Percentiles rank a stretch among this genome's conserved stretches.
phyloP scores from a whole-genome alignment of 768 basidiomycete genomes.

The Pisolithus marmoratus region DNA sequence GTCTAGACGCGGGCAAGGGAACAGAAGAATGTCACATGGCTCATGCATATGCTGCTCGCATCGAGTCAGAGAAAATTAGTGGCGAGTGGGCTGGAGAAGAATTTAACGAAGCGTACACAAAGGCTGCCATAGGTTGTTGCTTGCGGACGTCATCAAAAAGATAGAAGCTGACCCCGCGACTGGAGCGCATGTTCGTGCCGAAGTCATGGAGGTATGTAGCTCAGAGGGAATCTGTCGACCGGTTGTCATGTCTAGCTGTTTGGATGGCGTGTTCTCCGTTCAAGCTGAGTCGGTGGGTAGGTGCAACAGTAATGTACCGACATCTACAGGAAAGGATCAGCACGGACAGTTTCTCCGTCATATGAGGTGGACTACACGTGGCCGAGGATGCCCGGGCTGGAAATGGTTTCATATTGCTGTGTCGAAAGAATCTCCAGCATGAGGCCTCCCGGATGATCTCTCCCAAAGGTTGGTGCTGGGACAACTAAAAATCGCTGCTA shows the following conservation, averaged over 20 bases:
- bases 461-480: no score
- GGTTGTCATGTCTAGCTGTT: not conserved
- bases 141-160: no score
- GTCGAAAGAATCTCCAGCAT: no score
- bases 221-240: not conserved
- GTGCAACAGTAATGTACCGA: no score
- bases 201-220: constrained; percentile 66
- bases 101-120: constrained; percentile 38
- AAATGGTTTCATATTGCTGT: constrained; percentile 17
- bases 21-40: constrained; percentile 57
- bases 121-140: no score
- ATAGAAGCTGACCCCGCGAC: constrained; percentile 48
- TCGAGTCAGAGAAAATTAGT: constrained; percentile 39
- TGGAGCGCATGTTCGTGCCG: constrained; percentile 61
- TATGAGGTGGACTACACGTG: no score
- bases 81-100: constrained; percentile 40
- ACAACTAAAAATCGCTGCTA: no score
- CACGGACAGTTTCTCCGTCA: no score
- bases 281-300: no score
- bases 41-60: constrained; percentile 57
- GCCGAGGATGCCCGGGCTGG: constrained; percentile 43
- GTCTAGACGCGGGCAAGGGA: constrained; percentile 40
- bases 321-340: no score
- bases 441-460: no score
- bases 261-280: not conserved